Evolutionary conservation across 345 rosid genomes (phyloP).

Genomic region (Hypericum perforatum): DNA sequence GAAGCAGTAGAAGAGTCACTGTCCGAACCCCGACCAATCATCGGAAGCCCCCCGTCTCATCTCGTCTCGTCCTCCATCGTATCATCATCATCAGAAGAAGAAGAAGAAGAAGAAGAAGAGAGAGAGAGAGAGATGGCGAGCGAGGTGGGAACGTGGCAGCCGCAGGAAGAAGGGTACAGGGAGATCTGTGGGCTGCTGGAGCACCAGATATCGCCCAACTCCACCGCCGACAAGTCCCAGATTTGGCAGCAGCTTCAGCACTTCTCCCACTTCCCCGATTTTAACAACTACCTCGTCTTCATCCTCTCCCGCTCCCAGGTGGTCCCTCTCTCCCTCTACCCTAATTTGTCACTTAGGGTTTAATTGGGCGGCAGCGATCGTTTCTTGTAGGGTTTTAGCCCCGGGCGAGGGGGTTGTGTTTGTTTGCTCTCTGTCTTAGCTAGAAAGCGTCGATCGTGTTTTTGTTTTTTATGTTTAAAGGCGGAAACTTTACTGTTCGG

Average conservation of each 20-base stretch:
- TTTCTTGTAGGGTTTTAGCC: too few relatives aligned
- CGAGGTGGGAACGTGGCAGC: slow-evolving; percentile 50
- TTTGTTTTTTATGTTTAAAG: too few relatives aligned
- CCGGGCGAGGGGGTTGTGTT: too few relatives aligned
- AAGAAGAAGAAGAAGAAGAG: too few relatives aligned
- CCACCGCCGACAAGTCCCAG: slow-evolving; percentile 78
- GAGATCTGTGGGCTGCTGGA: slow-evolving; percentile 81
- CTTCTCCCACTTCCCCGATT: slow-evolving; percentile 89
- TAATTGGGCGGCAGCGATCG: not conserved
- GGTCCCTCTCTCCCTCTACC: not conserved
- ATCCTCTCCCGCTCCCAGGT: slow-evolving; percentile 90
- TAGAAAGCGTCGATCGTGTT: too few relatives aligned
- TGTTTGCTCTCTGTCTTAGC: too few relatives aligned
- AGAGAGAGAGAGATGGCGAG: slow-evolving; percentile 19
- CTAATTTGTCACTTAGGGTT: not conserved
- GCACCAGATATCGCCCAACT: slow-evolving; percentile 88
- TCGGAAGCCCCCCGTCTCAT: too few relatives aligned
- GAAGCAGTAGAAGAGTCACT: too few relatives aligned
- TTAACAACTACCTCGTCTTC: slow-evolving; percentile 90
- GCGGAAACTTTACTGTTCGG: too few relatives aligned
- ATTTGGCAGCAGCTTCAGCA: slow-evolving; percentile 90
- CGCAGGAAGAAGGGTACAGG: slow-evolving; percentile 67
- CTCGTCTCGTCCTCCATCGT: too few relatives aligned
- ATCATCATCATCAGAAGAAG: too few relatives aligned
- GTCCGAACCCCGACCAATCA: too few relatives aligned